phyloP scores from a whole-genome alignment of 768 basidiomycete genomes.

The Chalciporus sphaerocephalus region DNA sequence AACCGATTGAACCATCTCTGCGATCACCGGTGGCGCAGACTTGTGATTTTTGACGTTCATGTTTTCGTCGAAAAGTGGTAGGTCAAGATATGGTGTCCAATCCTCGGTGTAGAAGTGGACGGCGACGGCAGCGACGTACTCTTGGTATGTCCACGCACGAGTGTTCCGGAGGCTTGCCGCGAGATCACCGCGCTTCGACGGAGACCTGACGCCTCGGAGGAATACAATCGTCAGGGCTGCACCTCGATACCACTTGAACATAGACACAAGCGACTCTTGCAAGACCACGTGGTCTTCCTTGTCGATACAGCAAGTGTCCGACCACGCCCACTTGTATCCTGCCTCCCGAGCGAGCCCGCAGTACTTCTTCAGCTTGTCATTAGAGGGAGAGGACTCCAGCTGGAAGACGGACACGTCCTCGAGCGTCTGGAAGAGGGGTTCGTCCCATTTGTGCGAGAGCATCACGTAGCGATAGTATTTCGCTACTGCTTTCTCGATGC shows the following conservation, averaged over 20 bases:
- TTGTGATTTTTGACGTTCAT: too few species aligned
- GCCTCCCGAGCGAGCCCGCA: neutral
- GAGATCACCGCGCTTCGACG: neutral
- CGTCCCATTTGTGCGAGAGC: neutral
- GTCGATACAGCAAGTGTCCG: slow-evolving; percentile 8
- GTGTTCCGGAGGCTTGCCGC: slow-evolving; percentile 2
- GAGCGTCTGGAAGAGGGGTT: neutral
- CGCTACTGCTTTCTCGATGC: neutral
- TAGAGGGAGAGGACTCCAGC: neutral
- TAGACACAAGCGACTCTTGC: neutral
- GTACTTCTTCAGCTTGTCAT: neutral
- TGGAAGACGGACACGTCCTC: neutral
- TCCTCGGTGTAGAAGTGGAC: slow-evolving; percentile 12
- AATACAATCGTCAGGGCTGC: neutral
- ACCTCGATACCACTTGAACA: slow-evolving; percentile 1
- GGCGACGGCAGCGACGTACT: slow-evolving; percentile 10
- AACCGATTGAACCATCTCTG: too few species aligned
- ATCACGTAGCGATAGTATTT: neutral
- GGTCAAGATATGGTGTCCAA: slow-evolving; percentile 6
- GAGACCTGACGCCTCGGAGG: neutral
- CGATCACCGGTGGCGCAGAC: too few species aligned
- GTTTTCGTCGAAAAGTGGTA: neutral
- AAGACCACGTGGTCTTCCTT: neutral
- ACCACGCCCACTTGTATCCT: slow-evolving; percentile 7
- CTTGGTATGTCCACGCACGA: slow-evolving; percentile 4